phyloP scores from a whole-genome alignment of 257 asterid species.

The Forsythia suspensa region DNA sequence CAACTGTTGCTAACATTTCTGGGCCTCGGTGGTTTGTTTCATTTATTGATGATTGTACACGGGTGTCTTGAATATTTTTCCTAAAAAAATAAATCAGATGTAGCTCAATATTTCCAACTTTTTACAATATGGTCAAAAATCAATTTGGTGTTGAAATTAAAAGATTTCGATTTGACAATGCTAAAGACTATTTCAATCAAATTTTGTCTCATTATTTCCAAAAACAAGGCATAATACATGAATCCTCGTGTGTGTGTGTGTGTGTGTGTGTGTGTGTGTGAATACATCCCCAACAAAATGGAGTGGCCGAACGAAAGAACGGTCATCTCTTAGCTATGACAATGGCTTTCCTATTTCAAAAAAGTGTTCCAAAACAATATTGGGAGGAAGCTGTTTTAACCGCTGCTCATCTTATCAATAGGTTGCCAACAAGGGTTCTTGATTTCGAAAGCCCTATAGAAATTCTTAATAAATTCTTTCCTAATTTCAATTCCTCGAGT shows the following conservation, averaged over 20 bases:
- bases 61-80: no score
- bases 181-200: not conserved
- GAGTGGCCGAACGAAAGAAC: not conserved
- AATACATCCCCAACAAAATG: slow-evolving; percentile 1
- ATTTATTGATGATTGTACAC: no score
- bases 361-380: not conserved
- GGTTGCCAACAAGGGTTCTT: slow-evolving; percentile 5
- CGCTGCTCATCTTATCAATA: not conserved
- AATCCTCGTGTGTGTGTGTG: slow-evolving; percentile 4
- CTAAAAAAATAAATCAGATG: no score
- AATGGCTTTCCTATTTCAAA: not conserved
- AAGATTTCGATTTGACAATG: slow-evolving; percentile 4
- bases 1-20: no score
- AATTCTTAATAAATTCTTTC: not conserved
- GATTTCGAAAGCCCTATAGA: not conserved
- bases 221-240: not conserved
- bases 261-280: no score
- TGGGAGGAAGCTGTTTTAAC: not conserved
- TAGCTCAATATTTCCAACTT: no score
- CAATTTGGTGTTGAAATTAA: not conserved
- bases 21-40: no score
- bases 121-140: not conserved
- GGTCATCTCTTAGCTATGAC: not conserved
- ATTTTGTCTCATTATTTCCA: not conserved
- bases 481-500: not conserved